Base-by-base conservation (phyloP, 371 early-diverging fungal genomes). In the Massospora cicadina region DNA sequence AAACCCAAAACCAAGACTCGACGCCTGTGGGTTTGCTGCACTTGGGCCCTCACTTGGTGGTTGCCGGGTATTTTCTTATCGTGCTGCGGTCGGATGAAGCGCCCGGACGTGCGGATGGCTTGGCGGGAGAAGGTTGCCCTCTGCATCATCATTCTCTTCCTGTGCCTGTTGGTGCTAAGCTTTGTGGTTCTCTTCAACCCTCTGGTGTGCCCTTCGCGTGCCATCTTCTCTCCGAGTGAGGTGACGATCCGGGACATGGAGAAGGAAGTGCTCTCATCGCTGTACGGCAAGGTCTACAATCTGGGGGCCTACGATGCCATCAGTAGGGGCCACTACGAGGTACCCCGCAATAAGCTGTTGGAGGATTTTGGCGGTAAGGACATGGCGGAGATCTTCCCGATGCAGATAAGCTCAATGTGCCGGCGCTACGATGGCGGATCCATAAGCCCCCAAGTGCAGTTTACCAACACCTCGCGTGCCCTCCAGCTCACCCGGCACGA, bases 31-130 rank as follows among this genome's bases (percentile, higher is more conserved):
- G 71, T 95, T 1, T 79, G 76, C 58, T 76, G 85, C 68, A 90
- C 90, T 1, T 90, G 87, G 86, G 69, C 77, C 17, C 69, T 85
- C 33, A 97, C 97, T 0, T 93, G 88, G 86, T 93, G 90, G 87
- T 79, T 91, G 28, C 93, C 91, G 7, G 74, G 80, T 43, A 77
- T 72, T 24, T 79, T 78, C 58, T 69, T 92, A 29, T 67, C 72
- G 2, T 73, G 72, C 64, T 88, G 87, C 65, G 89, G 88, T 67
- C 75, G 81, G 54, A 90, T 91, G 84, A 82, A 82, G 67, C 82
- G 82, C 26, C 77, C 76, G 55, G 94, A 96, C 71, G 81, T 90
- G 30, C 87, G 86, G 30, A 81, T 91, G 68, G 85, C 85, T 30
- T 84, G 85, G 85, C 71, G 85, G 69, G 85, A 84, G 72, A 84